phyloP scores from a whole-genome alignment of 768 basidiomycete genomes.

The Psilocybe subaeruginosa region DNA sequence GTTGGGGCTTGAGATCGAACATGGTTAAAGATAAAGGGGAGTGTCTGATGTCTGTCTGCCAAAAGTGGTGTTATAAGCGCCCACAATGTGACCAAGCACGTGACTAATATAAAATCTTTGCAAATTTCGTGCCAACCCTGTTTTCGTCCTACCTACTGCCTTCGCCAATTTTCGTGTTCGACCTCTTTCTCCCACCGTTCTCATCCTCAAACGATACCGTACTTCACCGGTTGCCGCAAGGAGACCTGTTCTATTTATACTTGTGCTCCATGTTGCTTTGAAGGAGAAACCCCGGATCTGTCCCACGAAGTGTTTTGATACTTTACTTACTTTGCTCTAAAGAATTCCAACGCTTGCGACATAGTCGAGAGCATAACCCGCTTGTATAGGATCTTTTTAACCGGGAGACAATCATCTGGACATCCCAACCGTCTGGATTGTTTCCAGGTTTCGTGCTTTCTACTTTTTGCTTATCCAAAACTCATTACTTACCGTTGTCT shows the following conservation, averaged over 20 bases:
- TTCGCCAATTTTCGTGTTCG: background rate
- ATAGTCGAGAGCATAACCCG: background rate
- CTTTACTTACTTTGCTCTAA: background rate
- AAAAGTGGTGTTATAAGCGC: background rate
- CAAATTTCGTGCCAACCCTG: background rate
- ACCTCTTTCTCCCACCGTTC: background rate
- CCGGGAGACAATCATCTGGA: background rate
- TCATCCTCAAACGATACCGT: background rate
- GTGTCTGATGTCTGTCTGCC: background rate
- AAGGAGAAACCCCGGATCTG: slow-evolving; percentile 23
- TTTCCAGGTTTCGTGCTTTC: no score
- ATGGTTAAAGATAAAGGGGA: background rate
- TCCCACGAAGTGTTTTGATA: background rate
- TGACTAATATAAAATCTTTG: background rate
- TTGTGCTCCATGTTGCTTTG: slow-evolving; percentile 16
- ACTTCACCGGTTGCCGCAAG: background rate
- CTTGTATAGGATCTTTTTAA: background rate
- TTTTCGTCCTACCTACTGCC: background rate
- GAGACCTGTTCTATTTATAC: slow-evolving; percentile 22
- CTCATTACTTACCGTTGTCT: no score
- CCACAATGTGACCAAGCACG: background rate
- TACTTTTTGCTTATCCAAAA: no score
- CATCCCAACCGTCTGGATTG: no score
- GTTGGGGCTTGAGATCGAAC: background rate
- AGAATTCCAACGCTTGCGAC: background rate